Conservation (phyloP, 345 rosid species). For the Erucastrum elatum region DNA sequence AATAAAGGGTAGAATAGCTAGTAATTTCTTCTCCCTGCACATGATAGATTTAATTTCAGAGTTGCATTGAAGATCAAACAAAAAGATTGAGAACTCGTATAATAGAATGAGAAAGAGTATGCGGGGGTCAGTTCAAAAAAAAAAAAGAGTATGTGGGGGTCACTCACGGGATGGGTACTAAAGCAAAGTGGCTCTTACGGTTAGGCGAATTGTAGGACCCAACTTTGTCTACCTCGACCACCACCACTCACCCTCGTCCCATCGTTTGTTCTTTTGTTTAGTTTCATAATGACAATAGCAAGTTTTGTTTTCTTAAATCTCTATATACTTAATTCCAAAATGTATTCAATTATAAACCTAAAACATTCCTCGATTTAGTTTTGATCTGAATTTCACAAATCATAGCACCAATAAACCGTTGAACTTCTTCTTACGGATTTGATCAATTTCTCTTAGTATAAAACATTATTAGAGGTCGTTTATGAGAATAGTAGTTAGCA, state of each 20-base stretch:
- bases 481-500: not conserved
- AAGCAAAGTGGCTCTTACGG: slow-evolving; percentile 1
- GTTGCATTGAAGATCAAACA: not conserved
- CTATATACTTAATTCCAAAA: not conserved
- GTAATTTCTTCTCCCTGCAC: not conserved
- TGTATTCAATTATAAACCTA: not conserved
- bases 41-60: not conserved
- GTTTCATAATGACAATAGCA: not conserved
- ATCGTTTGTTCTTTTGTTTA: not conserved
- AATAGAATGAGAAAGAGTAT: not conserved
- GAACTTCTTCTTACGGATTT: not conserved
- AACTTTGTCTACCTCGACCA: not conserved
- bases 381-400: not conserved
- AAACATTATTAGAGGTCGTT: not conserved
- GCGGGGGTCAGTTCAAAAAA: not conserved
- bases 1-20: not conserved
- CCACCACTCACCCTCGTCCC: not conserved
- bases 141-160: not conserved
- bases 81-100: not conserved
- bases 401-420: not conserved
- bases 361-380: not conserved
- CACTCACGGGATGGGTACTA: not conserved
- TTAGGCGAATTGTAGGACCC: slow-evolving; percentile 2
- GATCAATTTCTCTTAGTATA: not conserved
- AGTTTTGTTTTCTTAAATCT: not conserved